A percentile compares a stretch with the other conserved stretches of the same genome.
Evolutionary conservation across 805 yeast species (phyloP).

Genomic region (Wickerhamia fluorescens): DNA sequence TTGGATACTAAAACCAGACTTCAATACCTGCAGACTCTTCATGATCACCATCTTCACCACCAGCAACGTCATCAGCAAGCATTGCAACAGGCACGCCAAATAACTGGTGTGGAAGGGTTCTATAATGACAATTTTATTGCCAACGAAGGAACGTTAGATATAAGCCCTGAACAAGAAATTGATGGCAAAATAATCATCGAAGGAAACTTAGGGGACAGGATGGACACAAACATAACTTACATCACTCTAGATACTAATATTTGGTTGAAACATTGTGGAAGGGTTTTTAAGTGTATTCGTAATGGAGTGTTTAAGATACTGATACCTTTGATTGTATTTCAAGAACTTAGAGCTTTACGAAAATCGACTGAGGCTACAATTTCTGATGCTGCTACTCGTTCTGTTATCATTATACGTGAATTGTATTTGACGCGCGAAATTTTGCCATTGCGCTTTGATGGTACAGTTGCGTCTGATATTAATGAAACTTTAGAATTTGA

Average conservation of each 20-base stretch:
- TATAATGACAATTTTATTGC: conserved; percentile 14
- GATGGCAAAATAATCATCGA: conserved; percentile 11
- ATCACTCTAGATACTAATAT: conserved; percentile 70
- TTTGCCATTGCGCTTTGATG: conserved; percentile 60
- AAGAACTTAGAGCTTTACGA: conserved; percentile 64
- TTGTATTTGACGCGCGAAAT: conserved; percentile 49
- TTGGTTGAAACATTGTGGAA: conserved; percentile 77
- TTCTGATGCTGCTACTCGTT: conserved; percentile 75
- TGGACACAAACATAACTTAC: conserved; percentile 51
- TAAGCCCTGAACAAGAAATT: conserved; percentile 5
- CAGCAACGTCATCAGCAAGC: conserved; percentile 15
- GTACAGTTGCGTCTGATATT: conserved; percentile 57
- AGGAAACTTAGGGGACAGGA: conserved; percentile 50
- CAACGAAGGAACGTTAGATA: neutral
- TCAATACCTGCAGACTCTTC: conserved; percentile 5
- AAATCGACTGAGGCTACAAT: conserved; percentile 66
- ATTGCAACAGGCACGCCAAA: conserved; percentile 8
- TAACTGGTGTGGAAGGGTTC: conserved; percentile 13
- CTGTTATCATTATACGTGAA: conserved; percentile 68
- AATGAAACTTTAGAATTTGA: conserved; percentile 73
- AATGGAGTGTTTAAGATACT: conserved; percentile 52
- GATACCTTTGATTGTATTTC: conserved; percentile 71
- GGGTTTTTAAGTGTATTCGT: conserved; percentile 61
- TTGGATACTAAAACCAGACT: conserved; percentile 11
- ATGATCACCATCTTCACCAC: conserved; percentile 11